Evolutionary conservation across 2,329 filamentous ascomycete genomes (phyloP), one percentile per base, ranked within the genome.

Genomic region (Hypoxylon sp.): DNA sequence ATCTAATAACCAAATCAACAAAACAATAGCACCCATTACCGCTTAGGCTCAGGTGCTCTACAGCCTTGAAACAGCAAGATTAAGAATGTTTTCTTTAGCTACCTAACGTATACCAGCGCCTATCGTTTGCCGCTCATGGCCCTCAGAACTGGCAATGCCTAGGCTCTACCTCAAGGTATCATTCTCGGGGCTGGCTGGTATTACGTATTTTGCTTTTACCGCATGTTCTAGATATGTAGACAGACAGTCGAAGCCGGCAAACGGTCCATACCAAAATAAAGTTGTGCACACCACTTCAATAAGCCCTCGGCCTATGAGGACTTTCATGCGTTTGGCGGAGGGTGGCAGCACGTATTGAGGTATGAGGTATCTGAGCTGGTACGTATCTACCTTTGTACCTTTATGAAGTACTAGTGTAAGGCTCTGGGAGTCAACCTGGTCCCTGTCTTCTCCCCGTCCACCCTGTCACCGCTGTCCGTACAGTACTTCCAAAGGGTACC

Each of bases 401-500:
- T 10, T 13, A 26, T 13, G 32, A 37, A 37, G 61, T 59, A 64
- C 52, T 39, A 28, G 59, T 22, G 48, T 62, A 65, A 58, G 62
- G 62, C 62, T 64, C 62, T 67, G 62, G 43, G 50, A 56, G n/a
- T 41, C 49, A 60, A 50, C 52, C 57, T 56, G 56, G 57, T 34
- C 28, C 54, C 57, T 56, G 62, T 62, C 53, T 54, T 6, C 37
- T 8, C n/a, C 37, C 37, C 37, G 15, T 39, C 6, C 37, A 41
- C 37, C 37, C 37, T 41, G 37, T 41, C 46, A 49, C 46, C 46
- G 46, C 46, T 13, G 46, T 49, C 37, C 17, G 59, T 62, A 59
- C 53, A 52, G 34, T 41, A 56, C 41, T 32, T 46, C 43, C 34
- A 46, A 32, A 47, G 53, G 41, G 56, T 51, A 50, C 52, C 13